Evolutionary conservation across 148 eudicot species (phyloP).

Genomic region (Camellia sinensis): DNA sequence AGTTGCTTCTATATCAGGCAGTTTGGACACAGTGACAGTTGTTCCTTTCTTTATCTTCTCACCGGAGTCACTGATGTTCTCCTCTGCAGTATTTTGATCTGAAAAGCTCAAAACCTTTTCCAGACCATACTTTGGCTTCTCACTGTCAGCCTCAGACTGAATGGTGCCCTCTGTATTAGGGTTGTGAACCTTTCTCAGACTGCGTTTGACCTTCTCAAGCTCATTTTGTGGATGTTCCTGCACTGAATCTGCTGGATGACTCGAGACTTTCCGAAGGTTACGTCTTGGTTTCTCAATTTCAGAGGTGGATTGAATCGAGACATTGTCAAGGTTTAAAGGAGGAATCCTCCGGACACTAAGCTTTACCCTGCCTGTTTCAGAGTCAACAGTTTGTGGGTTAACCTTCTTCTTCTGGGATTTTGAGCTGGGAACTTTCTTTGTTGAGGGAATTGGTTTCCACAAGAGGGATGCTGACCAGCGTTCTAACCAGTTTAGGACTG

Average conservation of each 20-base stretch:
- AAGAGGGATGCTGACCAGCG: slow-evolving; percentile 52
- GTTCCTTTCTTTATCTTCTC: slow-evolving; percentile 36
- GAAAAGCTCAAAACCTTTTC: slow-evolving; percentile 20
- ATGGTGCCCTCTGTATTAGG: slow-evolving; percentile 33
- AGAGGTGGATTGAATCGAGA: slow-evolving; percentile 30
- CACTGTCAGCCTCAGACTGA: slow-evolving; percentile 2
- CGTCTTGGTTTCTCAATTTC: slow-evolving; percentile 52
- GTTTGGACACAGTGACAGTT: slow-evolving; percentile 13
- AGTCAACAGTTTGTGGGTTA: slow-evolving; percentile 32
- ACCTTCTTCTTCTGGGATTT: slow-evolving; percentile 42
- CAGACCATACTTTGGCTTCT: too few relatives aligned
- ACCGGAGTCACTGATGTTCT: slow-evolving; percentile 16
- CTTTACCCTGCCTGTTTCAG: slow-evolving; percentile 17
- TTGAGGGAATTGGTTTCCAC: slow-evolving; percentile 44
- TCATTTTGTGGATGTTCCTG: slow-evolving; percentile 49
- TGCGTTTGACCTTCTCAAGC: slow-evolving; percentile 62
- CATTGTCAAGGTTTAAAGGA: slow-evolving; percentile 25
- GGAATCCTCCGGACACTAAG: slow-evolving; percentile 25
- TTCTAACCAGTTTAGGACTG: slow-evolving; percentile 46
- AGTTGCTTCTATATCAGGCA: slow-evolving; percentile 23
- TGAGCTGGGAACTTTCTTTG: slow-evolving; percentile 35
- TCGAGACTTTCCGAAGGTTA: slow-evolving; percentile 37
- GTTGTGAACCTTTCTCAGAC: slow-evolving; percentile 49
- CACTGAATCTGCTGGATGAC: slow-evolving; percentile 37
- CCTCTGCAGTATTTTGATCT: slow-evolving; percentile 21